Evolutionary conservation across 2,329 filamentous ascomycete species (phyloP), one percentile per base, ranked within the genome.

Genomic region (Beauveria rudraprayagi): DNA sequence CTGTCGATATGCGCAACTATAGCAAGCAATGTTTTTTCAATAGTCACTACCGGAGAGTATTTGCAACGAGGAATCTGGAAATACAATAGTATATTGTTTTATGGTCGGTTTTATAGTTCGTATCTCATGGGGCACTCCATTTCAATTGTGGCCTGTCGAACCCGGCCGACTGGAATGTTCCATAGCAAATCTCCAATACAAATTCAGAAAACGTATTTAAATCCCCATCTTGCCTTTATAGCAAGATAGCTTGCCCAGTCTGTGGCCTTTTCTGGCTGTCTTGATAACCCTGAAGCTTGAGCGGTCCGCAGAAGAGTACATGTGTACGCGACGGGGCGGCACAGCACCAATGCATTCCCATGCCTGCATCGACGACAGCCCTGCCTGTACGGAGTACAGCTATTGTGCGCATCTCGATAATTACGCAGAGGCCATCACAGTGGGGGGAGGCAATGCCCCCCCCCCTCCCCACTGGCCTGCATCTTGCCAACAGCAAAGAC

Each of bases 361-460:
- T 53, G 50, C 28, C 26, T 53, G 48, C 48, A 59, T 59, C 47
- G 56, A 24, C 46, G 11, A 59, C 56, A 60, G 37, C 57, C 57
- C 57, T 60, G 46, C 48, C 40, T 46, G 28, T 26, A 22, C 22
- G 22, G 22, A 22, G 22, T 22, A 14, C 30, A 34, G 11, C 24
- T 44, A 34, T 22, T 37, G 26, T 37, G 47, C 56, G 48, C 48
- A 60, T 60, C 57, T 60, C 57, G 48, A 60, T 47, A 60, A 34
- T 34, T 11, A 34, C 57, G 48, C 26, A 46, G 40, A 60, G 41
- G 48, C 50, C 50, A 53, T 60, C 26, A 46, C 40, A 28, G 57
- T 60, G 57, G 57, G 57, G 57, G 34, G 24, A 46, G 48, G 30
- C 16, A 60, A 54, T 60, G 40, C 10, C 48, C 56, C 56, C 57